Conservation (phyloP, 305 asterid species). For the Fraxinus paxiana region DNA sequence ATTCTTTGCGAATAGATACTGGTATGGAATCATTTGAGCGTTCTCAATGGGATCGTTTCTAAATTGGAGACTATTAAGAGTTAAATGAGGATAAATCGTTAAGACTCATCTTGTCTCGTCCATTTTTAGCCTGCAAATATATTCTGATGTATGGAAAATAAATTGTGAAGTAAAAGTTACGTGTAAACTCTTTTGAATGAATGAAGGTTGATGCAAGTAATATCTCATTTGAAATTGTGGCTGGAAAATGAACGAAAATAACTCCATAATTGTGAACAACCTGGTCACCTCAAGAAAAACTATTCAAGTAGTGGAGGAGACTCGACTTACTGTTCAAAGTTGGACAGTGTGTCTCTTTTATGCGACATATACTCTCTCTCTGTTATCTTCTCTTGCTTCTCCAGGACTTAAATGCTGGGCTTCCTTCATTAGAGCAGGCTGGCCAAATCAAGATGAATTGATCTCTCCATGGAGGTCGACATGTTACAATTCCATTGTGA, state of each 20-base stretch:
- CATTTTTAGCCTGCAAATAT: background rate
- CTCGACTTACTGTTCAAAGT: background rate
- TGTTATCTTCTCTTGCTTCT: background rate
- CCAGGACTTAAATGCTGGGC: background rate
- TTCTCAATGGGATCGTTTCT: background rate
- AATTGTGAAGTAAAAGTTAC: background rate
- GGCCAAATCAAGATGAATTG: background rate
- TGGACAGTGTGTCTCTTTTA: background rate
- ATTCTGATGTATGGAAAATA: background rate
- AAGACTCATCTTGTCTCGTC: background rate
- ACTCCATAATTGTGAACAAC: background rate
- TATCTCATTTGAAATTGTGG: background rate
- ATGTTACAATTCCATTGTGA: background rate
- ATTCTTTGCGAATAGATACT: background rate
- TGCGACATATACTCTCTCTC: too few species aligned
- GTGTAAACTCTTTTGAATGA: background rate
- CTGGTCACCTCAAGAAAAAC: too few species aligned
- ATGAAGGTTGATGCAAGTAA: background rate
- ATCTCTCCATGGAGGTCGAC: background rate
- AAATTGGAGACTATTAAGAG: background rate
- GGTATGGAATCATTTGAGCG: background rate
- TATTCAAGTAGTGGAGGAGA: background rate
- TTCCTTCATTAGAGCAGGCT: background rate
- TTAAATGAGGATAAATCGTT: background rate
- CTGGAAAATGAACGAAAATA: background rate